phyloP scores from a whole-genome alignment of 2,329 filamentous ascomycete species.

The Penicillium rolfsii region DNA sequence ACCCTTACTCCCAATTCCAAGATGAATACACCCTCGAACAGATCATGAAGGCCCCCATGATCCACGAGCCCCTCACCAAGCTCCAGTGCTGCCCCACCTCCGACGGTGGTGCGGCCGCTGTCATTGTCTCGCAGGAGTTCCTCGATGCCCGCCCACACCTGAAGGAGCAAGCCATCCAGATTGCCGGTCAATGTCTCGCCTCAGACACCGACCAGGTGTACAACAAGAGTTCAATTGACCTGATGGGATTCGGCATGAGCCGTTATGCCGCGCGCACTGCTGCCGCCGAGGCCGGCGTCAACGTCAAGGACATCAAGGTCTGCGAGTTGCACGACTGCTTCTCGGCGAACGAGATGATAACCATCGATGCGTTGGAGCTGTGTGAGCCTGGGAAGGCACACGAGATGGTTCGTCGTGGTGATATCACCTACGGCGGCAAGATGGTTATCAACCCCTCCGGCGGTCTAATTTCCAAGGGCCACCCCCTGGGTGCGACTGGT shows the following conservation, averaged over 20 bases:
- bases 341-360: conserved; percentile 90
- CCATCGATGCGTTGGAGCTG: conserved; percentile 83
- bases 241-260: conserved; percentile 88
- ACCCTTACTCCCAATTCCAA: conserved; percentile 98
- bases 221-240: conserved; percentile 77
- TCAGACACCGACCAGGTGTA: conserved; percentile 83
- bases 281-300: conserved; percentile 68
- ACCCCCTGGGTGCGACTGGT: conserved; percentile 92
- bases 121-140: conserved; percentile 87
- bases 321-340: conserved; percentile 98
- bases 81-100: conserved; percentile 98
- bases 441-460: conserved; percentile 90
- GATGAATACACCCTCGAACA: conserved; percentile 88
- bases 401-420: conserved; percentile 81
- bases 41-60: conserved; percentile 73
- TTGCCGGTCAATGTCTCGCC: conserved; percentile 85
- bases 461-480: conserved; percentile 93
- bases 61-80: conserved; percentile 88
- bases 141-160: conserved; percentile 83
- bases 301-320: conserved; percentile 72
- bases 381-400: conserved; percentile 81
- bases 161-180: conserved; percentile 77
- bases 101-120: conserved; percentile 84
- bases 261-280: conserved; percentile 70
- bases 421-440: conserved; percentile 86